Evolutionary conservation across 176 grass and related monocot species (phyloP).

Genomic region (Cocos nucifera): DNA sequence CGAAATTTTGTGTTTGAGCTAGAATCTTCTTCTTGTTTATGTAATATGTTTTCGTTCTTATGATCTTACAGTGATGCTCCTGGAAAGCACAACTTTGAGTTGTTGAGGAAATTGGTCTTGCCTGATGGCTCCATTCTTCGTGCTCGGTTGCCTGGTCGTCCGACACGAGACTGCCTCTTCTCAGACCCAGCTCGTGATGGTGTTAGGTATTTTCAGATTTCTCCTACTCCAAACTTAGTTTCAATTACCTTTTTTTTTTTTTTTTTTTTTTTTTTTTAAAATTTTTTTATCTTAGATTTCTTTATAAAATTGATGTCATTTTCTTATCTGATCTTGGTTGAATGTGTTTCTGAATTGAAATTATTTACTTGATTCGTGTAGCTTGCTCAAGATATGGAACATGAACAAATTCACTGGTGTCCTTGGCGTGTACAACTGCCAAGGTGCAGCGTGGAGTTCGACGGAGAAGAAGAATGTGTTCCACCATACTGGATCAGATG

Average conservation of each 20-base stretch:
- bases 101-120: conserved; percentile 81
- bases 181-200: conserved; percentile 72
- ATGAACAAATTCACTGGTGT: conserved; percentile 93
- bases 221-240: too few species aligned
- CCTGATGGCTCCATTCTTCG: conserved; percentile 83
- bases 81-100: conserved; percentile 81
- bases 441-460: conserved; percentile 85
- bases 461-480: conserved; percentile 84
- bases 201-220: conserved; percentile 40
- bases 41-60: background rate
- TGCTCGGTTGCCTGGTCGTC: conserved; percentile 58
- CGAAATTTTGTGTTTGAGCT: too few species aligned
- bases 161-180: conserved; percentile 82
- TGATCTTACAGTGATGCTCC: conserved; percentile 55
- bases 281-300: too few species aligned
- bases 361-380: conserved; percentile 11
- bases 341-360: background rate
- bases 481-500: conserved; percentile 44
- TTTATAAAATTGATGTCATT: background rate
- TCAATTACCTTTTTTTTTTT: too few species aligned
- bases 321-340: background rate
- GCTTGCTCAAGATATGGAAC: conserved; percentile 98
- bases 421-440: conserved; percentile 90
- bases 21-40: background rate
- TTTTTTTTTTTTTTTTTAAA: too few species aligned